Conservation (phyloP, 1,284 basidiomycete genomes). For the Irpex sp. region DNA sequence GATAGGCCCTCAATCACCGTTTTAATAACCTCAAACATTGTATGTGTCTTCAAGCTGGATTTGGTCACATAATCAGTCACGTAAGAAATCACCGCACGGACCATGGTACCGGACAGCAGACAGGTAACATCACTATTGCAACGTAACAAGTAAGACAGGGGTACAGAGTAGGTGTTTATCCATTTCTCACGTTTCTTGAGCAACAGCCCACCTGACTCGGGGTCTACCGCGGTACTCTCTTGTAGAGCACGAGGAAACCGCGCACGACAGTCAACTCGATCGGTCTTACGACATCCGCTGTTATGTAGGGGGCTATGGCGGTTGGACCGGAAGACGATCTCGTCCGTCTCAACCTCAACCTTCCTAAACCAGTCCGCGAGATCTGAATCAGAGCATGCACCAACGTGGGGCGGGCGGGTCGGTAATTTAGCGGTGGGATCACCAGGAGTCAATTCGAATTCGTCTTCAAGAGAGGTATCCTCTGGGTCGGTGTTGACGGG, state of each 20-base stretch:
- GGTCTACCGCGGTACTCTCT: neutral
- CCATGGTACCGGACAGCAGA: too few relatives aligned
- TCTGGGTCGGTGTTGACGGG: neutral
- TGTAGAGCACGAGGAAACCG: neutral
- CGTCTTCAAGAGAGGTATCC: neutral
- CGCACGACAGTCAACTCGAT: neutral
- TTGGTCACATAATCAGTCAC: too few relatives aligned
- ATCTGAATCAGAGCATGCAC: neutral
- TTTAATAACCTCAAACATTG: conserved; percentile 1
- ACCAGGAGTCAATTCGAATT: neutral
- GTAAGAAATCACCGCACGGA: too few relatives aligned
- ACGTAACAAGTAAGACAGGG: too few relatives aligned
- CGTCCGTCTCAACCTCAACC: conserved; percentile 2
- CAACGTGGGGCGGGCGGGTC: neutral
- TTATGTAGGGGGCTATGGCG: conserved; percentile 2
- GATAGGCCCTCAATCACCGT: neutral
- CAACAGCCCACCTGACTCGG: neutral
- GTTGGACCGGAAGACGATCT: conserved; percentile 11
- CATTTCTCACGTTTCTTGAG: too few relatives aligned
- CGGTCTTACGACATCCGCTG: neutral
- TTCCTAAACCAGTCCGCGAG: neutral
- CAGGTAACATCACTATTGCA: too few relatives aligned
- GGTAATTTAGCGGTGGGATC: neutral
- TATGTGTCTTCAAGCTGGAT: too few relatives aligned
- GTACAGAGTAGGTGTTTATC: too few relatives aligned